A percentile compares a stretch with the other conserved stretches of the same genome.
Evolutionary conservation across 768 basidiomycete genomes (phyloP).

Genomic region (Pleurotus platypus): DNA sequence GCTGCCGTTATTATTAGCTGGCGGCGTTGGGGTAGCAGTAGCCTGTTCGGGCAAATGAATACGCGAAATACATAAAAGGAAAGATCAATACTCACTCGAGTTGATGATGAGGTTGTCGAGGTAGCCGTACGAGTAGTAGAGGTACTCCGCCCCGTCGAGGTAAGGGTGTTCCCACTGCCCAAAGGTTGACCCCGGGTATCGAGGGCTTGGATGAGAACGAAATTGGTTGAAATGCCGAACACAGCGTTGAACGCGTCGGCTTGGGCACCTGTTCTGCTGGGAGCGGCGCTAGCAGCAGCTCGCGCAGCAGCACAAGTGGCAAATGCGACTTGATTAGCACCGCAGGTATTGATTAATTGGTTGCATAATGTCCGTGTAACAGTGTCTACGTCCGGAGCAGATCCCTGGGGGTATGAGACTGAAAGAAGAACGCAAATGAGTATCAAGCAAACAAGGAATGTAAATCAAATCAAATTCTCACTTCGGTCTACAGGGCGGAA

Average conservation of each 20-base stretch:
- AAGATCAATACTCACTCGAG: slow-evolving; percentile 7
- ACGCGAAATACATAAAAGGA: neutral
- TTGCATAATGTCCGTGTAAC: slow-evolving; percentile 60
- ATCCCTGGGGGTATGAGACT: slow-evolving; percentile 53
- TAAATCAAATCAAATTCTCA: slow-evolving; percentile 15
- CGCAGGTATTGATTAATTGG: slow-evolving; percentile 48
- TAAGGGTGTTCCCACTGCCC: slow-evolving; percentile 16
- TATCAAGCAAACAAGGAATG: neutral
- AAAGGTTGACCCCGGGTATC: slow-evolving; percentile 41
- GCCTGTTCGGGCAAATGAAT: slow-evolving; percentile 3
- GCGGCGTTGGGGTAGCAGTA: slow-evolving; percentile 8
- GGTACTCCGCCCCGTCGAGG: no score
- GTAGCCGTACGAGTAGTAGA: slow-evolving; percentile 6
- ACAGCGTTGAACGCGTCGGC: slow-evolving; percentile 62
- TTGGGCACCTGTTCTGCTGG: slow-evolving; percentile 45
- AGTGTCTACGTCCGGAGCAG: slow-evolving; percentile 57
- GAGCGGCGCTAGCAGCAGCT: slow-evolving; percentile 37
- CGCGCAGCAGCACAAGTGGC: slow-evolving; percentile 39
- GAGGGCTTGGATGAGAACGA: slow-evolving; percentile 37
- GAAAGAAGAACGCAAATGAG: neutral
- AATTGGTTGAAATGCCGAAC: slow-evolving; percentile 53
- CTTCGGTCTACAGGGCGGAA: slow-evolving; percentile 49
- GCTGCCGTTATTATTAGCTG: slow-evolving; percentile 7
- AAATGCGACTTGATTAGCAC: slow-evolving; percentile 50
- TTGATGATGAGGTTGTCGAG: slow-evolving; percentile 11